phyloP scores from a whole-genome alignment of 768 basidiomycete genomes.

The Lentinula lateritia region DNA sequence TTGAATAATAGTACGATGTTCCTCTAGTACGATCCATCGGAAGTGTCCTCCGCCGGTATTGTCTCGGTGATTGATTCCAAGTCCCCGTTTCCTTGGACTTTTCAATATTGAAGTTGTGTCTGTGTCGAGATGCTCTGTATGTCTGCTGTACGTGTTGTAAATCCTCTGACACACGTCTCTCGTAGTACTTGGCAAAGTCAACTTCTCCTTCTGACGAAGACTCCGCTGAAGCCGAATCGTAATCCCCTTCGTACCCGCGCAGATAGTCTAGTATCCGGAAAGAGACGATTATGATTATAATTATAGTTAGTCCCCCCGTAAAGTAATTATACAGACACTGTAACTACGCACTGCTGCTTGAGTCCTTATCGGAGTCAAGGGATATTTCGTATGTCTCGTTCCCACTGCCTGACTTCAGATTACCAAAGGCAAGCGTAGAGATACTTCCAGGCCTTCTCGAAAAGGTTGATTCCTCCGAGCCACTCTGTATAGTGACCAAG shows the following conservation, averaged over 20 bases:
- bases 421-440: slow-evolving; percentile 1
- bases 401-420: neutral
- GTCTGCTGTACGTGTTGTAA: neutral
- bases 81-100: neutral
- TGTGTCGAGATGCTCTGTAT: neutral
- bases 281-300: neutral
- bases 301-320: neutral
- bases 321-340: neutral
- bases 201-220: neutral
- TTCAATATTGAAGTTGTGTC: neutral
- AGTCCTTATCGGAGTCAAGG: slow-evolving; percentile 1
- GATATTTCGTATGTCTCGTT: neutral
- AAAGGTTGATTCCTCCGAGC: neutral
- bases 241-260: slow-evolving; percentile 2
- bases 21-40: neutral
- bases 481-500: neutral
- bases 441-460: neutral
- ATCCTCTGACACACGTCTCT: slow-evolving; percentile 3
- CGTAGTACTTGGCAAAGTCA: neutral
- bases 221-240: slow-evolving; percentile 2
- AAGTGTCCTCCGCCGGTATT: neutral
- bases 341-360: slow-evolving; percentile 6
- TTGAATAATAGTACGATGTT: neutral
- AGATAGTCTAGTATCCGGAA: neutral
- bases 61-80: neutral